Evolutionary conservation across 2,329 filamentous ascomycete species (phyloP).

Genomic region (Calonectria hawksworthii): DNA sequence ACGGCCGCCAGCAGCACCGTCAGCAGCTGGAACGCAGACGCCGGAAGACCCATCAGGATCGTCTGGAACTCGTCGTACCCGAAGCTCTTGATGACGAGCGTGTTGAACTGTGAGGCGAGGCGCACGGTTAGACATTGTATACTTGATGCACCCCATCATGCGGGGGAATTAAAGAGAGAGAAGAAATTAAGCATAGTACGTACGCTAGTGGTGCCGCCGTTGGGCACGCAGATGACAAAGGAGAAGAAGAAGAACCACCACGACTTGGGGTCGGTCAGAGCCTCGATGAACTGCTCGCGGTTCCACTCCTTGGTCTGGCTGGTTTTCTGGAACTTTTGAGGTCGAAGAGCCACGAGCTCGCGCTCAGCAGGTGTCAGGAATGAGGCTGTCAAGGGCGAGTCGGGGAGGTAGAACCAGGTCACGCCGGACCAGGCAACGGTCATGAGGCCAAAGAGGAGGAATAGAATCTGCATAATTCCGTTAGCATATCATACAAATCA

Average conservation of each 20-base stretch:
- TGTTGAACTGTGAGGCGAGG: constrained; percentile 33
- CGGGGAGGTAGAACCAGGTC: constrained; percentile 32
- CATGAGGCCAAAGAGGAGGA: constrained; percentile 32
- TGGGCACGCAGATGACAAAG: constrained; percentile 36
- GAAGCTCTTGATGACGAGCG: constrained; percentile 40
- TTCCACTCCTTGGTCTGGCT: constrained; percentile 31
- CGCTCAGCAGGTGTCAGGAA: constrained; percentile 34
- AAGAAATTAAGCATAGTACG: background rate
- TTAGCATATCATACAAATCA: background rate
- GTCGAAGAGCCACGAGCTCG: constrained; percentile 24
- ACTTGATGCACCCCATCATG: background rate
- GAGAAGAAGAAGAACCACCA: constrained; percentile 41
- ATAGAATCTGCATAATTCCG: background rate
- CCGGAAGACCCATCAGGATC: constrained; percentile 31
- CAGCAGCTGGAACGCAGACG: constrained; percentile 31
- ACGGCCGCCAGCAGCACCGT: constrained; percentile 34
- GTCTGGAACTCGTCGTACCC: constrained; percentile 34
- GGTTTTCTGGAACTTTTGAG: constrained; percentile 28
- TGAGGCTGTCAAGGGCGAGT: constrained; percentile 30
- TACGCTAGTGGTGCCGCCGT: constrained; percentile 31
- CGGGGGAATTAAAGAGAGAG: background rate
- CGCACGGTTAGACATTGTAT: background rate
- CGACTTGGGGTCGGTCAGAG: constrained; percentile 39
- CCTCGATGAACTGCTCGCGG: constrained; percentile 38
- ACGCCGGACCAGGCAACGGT: constrained; percentile 25